Base-by-base conservation (phyloP, 768 basidiomycete genomes). In the Boletus speciosus region DNA sequence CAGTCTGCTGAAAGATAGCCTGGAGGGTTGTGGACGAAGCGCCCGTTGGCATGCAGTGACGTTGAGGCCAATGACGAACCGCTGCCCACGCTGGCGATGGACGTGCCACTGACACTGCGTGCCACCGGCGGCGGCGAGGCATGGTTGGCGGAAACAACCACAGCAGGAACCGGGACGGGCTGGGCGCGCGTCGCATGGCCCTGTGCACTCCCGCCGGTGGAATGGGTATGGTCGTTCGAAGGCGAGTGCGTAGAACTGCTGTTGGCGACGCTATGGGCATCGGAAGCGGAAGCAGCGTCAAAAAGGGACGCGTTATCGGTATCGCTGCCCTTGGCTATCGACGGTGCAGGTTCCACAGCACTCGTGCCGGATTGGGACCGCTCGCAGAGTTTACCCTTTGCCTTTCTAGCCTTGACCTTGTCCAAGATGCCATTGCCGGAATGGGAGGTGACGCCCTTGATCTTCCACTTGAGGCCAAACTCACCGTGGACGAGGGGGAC, bases 401-500 rank as follows among this genome's bases (percentile, higher is more conserved):
- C 42, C 52, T 55, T 55, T 51, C 39, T 61, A 36, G 37, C 68
- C 59, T 72, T 75, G 61, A 74, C 73, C 68, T 72, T 76, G 40
- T 67, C 58, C 36, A 79, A 62, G 32, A 83, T 61, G 4, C 81
- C 77, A 29, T 63, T 60, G 63, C 77, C 73, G 19, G 71, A 56
- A 14, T 70, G 67, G 3, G 76, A 68, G 36, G 71, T 72, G 32
- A 75, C 77, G 58, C 82, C 77, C 74, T 83, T 86, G 70, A 90
- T 81, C 68, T 82, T 85, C 87, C 89, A 90, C 21, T 77, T 74
- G 6, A 85, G 79, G 19, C 76, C 82, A 63, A 90, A 89, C 63
- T 87, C 79, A 57, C 88, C 88, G 39, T 74, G 72, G 34, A 89
- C 81, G 53, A 89, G 80, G 0, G 89, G 89, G 0, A 91, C 84